These are phyloP conservation scores for Geotrichum carabidarum DNA, from an alignment of 1,139 yeast genomes.

Conservation along the genomic window DNA sequence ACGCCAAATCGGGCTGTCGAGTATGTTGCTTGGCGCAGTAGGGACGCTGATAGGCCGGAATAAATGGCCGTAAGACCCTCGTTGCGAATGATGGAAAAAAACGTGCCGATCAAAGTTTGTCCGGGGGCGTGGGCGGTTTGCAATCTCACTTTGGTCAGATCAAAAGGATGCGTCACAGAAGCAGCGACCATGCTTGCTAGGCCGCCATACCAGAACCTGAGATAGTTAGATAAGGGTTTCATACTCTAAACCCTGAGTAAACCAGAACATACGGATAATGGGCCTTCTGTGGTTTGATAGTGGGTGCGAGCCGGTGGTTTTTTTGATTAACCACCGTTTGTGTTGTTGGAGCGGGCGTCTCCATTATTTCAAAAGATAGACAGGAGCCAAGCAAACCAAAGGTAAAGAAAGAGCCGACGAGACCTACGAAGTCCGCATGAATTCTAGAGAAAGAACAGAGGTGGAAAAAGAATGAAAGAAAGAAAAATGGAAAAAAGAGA, in stretches of 20 bases:
- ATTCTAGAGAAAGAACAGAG: too few relatives aligned
- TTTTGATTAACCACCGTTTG: neutral
- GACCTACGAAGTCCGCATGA: too few relatives aligned
- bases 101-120: slow-evolving; percentile 59
- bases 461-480: too few relatives aligned
- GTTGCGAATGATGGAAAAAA: slow-evolving; percentile 51
- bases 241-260: neutral
- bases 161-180: slow-evolving; percentile 58
- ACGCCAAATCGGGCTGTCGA: slow-evolving; percentile 82
- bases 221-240: neutral
- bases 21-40: slow-evolving; percentile 81
- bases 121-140: slow-evolving; percentile 59
- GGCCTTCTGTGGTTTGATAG: neutral
- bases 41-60: slow-evolving; percentile 75
- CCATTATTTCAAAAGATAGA: neutral
- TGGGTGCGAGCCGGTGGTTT: neutral
- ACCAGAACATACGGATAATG: slow-evolving; percentile 26
- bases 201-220: slow-evolving; percentile 56
- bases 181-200: slow-evolving; percentile 43
- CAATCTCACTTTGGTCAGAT: slow-evolving; percentile 76
- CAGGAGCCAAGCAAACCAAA: too few relatives aligned
- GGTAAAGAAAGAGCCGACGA: too few relatives aligned
- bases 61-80: slow-evolving; percentile 70
- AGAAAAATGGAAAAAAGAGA: too few relatives aligned
- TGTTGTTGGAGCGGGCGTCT: neutral